Conservation (phyloP, 2,329 filamentous ascomycete species). For the Torrubiellomyces zombiae region DNA sequence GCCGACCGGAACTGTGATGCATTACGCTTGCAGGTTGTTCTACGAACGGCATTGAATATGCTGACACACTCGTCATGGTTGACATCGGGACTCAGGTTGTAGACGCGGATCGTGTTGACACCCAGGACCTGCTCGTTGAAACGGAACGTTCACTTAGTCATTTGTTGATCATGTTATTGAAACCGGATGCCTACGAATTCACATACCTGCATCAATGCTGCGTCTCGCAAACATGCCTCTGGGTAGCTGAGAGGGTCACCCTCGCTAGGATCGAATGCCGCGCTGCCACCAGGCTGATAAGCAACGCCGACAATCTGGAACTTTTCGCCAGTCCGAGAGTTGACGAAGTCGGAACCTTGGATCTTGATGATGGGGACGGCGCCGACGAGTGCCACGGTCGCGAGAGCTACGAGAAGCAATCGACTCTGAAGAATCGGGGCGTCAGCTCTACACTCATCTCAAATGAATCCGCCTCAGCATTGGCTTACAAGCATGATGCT, state of each 20-base stretch:
- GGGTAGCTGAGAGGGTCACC: constrained; percentile 44
- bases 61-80: constrained; percentile 52
- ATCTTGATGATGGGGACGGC: constrained; percentile 42
- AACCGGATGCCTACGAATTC: too few relatives aligned
- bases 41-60: constrained; percentile 43
- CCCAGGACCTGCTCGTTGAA: too few relatives aligned
- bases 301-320: constrained; percentile 53
- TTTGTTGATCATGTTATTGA: too few relatives aligned
- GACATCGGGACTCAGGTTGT: constrained; percentile 47
- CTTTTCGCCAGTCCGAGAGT: constrained; percentile 37
- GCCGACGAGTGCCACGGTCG: constrained; percentile 32
- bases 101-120: constrained; percentile 53
- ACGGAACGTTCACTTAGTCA: too few relatives aligned
- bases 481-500: too few relatives aligned
- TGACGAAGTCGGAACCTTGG: constrained; percentile 41
- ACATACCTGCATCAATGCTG: constrained; percentile 50
- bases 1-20: constrained; percentile 2
- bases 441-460: too few relatives aligned
- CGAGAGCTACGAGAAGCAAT: constrained; percentile 32
- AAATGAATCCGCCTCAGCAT: too few relatives aligned
- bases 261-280: constrained; percentile 36
- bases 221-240: constrained; percentile 44
- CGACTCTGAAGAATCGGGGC: constrained; percentile 20
- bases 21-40: background rate
- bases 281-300: constrained; percentile 51